phyloP scores from a whole-genome alignment of 495 filamentous ascomycete species.

The Trichoderma parareesei region DNA sequence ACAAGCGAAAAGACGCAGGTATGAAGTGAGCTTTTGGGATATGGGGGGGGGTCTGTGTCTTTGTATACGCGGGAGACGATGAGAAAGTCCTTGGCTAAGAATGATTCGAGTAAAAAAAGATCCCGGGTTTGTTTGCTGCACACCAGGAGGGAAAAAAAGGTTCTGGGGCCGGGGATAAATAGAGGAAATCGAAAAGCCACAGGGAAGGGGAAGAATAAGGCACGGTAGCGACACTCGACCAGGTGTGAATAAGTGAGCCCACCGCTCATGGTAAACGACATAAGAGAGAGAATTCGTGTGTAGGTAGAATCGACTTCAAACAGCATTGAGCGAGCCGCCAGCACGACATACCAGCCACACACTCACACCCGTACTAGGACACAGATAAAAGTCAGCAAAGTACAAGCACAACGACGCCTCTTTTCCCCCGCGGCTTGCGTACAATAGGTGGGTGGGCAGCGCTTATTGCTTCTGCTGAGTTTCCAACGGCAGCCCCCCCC shows the following conservation, averaged over 20 bases:
- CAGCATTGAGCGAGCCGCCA: too few species aligned
- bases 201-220: not conserved
- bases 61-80: too few species aligned
- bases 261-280: not conserved
- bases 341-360: too few species aligned
- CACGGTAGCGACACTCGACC: not conserved
- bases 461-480: too few species aligned
- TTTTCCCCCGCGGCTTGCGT: too few species aligned
- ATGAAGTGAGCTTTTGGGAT: not conserved
- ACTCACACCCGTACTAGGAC: too few species aligned
- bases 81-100: too few species aligned
- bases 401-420: too few species aligned
- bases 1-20: not conserved
- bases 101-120: not conserved
- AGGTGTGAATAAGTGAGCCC: not conserved
- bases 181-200: not conserved
- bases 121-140: not conserved
- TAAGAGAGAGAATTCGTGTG: not conserved
- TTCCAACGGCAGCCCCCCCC: too few species aligned
- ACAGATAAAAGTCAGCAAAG: too few species aligned
- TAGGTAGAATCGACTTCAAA: too few species aligned
- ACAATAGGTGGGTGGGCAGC: too few species aligned
- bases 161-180: constrained; percentile 3
- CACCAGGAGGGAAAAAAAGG: not conserved
- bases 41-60: not conserved